Base-by-base conservation (phyloP, 2,329 filamentous ascomycete species). In the Arthrinium phaeospermum region DNA sequence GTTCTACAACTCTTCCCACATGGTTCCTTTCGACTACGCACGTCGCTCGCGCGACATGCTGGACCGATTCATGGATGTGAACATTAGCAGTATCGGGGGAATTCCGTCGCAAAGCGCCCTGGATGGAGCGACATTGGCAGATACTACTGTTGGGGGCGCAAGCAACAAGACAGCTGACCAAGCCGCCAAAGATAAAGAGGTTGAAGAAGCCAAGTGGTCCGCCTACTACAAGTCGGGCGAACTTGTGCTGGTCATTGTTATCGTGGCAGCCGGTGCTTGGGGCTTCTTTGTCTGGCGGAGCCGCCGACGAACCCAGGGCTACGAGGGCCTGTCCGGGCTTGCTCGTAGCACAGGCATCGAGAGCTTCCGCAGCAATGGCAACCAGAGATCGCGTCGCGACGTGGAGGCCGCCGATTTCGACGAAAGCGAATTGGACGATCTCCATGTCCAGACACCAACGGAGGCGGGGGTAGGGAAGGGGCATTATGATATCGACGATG, bases 21-120 rank as follows among this genome's bases (percentile, higher is more conserved):
- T 99, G 96, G 96, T 99, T 0, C 97, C 96, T 0, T 98, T 96
- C 79, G 96, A 99, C 82, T 93, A 93, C 77, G 92, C 96, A 0
- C 91, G 94, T 68, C 92, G 95, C 73, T 93, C 92, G 27, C 91
- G 96, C 74, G 96, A 98, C 81, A 99, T 99, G 96, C 91, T 99
- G 22, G 96, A 99, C 82, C 93, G 96, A 53, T 98, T 99, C 84
- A 94, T 98, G 89, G 90, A 91, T 68, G 94, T 99, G 53, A 95
- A 98, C 80, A 97, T 98, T 76, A 93, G 90, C 77, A 92, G 90
- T 79, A 97, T 98, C 75, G 96, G 96, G 72, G 95, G 94, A 69
- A 85, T 86, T 70, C 94, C 95, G 0, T 89, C 91, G 0, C 93
- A 97, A 81, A 95, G 92, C 72, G 89, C 90, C 45, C 92, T 98